Percentiles rank a stretch among this genome's conserved stretches.
Conservation (phyloP, 345 rosid species). For the Pistacia atlantica region DNA sequence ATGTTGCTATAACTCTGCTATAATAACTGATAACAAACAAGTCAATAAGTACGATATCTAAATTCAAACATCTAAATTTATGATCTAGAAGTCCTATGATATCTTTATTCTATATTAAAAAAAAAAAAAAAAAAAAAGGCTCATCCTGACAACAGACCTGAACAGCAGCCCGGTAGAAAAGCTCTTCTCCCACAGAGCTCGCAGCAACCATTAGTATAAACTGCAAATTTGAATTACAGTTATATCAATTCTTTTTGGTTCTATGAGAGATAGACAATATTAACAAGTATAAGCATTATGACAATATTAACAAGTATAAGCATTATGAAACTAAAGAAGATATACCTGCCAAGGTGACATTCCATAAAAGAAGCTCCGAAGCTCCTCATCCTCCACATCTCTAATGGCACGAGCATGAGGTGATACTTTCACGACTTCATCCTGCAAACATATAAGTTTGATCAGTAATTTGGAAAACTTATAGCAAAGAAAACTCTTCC, state of each 20-base stretch:
- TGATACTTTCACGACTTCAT: constrained; percentile 92
- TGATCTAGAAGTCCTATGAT: not conserved
- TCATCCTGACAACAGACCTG: constrained; percentile 52
- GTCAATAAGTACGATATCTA: not conserved
- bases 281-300: not conserved
- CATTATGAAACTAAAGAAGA: not conserved
- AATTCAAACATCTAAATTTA: not conserved
- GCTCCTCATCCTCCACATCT: constrained; percentile 98
- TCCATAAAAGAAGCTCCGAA: constrained; percentile 93
- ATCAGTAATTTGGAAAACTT: not conserved
- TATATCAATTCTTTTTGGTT: constrained; percentile 12
- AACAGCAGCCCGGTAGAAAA: constrained; percentile 94
- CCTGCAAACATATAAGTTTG: constrained; percentile 46
- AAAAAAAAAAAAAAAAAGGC: not conserved
- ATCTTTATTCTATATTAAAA: not conserved
- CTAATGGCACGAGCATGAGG: constrained; percentile 98
- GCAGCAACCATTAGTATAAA: constrained; percentile 82
- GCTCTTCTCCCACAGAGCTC: constrained; percentile 98
- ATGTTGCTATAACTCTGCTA: too few relatives aligned
- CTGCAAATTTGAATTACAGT: constrained; percentile 37
- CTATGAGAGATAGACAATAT: not conserved
- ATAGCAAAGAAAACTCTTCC: not conserved
- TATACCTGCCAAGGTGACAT: constrained; percentile 98
- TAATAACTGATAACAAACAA: not conserved
- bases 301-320: not conserved